A percentile compares a stretch with the other conserved stretches of the same genome.
Evolutionary conservation across 2,329 filamentous ascomycete species (phyloP).

Genomic region (Dactylellina sp.): DNA sequence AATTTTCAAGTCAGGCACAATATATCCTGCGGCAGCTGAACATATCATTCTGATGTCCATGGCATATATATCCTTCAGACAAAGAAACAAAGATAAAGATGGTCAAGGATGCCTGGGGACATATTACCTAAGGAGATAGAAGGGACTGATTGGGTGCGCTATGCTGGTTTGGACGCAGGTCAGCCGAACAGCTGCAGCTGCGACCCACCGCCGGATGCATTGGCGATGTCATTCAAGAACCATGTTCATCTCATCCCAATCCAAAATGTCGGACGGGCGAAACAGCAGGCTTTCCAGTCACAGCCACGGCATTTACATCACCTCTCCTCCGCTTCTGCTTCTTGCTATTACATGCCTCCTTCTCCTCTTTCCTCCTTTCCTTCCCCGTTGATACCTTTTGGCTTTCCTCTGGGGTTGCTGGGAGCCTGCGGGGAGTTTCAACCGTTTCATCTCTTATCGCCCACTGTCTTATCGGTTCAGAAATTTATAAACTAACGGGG

Average conservation of each 20-base stretch:
- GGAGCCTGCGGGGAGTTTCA: constrained; percentile 49
- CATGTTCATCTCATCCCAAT: not conserved
- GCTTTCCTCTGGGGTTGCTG: constrained; percentile 22
- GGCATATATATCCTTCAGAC: no score
- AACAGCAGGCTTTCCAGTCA: not conserved
- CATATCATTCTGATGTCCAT: no score
- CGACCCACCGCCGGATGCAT: constrained; percentile 4
- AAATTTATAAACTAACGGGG: no score
- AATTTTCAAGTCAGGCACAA: no score
- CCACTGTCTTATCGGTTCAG: not conserved
- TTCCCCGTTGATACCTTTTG: not conserved
- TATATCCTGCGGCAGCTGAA: no score
- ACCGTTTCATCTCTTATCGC: constrained; percentile 5
- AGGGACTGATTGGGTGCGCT: not conserved
- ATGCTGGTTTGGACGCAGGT: constrained; percentile 24
- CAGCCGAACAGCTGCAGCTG: constrained; percentile 20
- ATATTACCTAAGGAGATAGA: no score
- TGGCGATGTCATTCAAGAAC: constrained; percentile 11
- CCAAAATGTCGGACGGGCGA: not conserved
- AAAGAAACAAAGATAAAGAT: no score
- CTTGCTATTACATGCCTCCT: not conserved
- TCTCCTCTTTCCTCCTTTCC: not conserved
- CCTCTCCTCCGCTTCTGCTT: not conserved
- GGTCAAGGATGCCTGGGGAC: no score
- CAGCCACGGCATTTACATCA: no score